Conservation (phyloP, 176 grass and related monocot species). For the Paspalum notatum region DNA sequence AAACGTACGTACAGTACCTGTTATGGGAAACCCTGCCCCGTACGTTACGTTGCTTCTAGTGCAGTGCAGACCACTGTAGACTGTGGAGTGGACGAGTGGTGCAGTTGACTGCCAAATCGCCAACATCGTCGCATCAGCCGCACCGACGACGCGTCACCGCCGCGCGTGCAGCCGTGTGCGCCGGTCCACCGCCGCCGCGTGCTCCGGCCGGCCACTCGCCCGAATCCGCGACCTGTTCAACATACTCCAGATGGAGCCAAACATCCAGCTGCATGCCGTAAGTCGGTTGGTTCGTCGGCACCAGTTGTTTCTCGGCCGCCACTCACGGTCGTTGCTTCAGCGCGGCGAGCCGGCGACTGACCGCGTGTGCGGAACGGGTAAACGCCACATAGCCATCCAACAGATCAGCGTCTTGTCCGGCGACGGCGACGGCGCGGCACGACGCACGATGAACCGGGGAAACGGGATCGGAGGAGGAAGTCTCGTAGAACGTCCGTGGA, state of each 20-base stretch:
- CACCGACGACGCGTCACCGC: not conserved
- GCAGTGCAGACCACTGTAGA: not conserved
- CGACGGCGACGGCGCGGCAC: not conserved
- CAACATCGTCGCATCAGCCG: too few relatives aligned
- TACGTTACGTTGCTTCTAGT: not conserved
- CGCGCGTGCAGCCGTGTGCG: not conserved
- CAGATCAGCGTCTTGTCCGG: not conserved
- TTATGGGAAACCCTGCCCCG: not conserved
- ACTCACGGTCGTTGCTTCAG: not conserved
- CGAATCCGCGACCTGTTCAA: not conserved
- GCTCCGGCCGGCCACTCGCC: not conserved
- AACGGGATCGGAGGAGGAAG: not conserved
- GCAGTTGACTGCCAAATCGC: not conserved
- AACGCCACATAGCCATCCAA: not conserved
- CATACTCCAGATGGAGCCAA: too few relatives aligned
- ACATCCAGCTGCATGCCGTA: not conserved
- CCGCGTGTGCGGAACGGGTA: not conserved
- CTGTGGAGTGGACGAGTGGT: not conserved
- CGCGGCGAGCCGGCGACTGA: not conserved
- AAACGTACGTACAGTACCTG: not conserved
- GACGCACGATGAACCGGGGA: not conserved
- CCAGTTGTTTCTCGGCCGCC: not conserved
- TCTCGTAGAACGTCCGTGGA: slow-evolving; percentile 8
- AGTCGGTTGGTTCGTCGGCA: not conserved
- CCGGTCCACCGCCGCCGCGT: not conserved